phyloP scores from a whole-genome alignment of 2,329 filamentous ascomycete species.

The Herpotrichia juniperi region DNA sequence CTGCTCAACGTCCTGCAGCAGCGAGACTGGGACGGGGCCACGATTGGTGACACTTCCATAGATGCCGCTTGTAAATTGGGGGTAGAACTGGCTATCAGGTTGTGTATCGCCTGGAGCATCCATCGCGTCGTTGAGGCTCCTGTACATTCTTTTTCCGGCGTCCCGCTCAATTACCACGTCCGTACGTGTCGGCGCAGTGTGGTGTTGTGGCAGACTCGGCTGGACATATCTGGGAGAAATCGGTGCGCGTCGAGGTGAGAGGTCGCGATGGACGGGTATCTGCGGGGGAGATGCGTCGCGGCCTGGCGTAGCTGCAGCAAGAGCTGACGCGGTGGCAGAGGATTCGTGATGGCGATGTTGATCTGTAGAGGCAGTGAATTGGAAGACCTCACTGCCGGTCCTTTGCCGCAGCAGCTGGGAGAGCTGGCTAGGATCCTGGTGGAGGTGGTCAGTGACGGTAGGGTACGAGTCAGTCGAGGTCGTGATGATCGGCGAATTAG shows the following conservation, averaged over 20 bases:
- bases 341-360: constrained; percentile 20
- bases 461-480: constrained; percentile 9
- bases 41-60: constrained; percentile 16
- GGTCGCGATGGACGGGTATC: constrained; percentile 18
- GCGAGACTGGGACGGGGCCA: constrained; percentile 18
- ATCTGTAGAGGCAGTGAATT: constrained; percentile 33
- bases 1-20: constrained; percentile 19
- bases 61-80: constrained; percentile 43
- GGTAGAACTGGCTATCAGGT: constrained; percentile 54
- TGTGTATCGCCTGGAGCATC: constrained; percentile 53
- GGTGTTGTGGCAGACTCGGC: constrained; percentile 30
- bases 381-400: constrained; percentile 27
- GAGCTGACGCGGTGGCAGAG: constrained; percentile 6
- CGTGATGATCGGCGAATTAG: constrained; percentile 21
- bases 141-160: constrained; percentile 30
- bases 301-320: background rate
- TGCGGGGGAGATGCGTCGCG: constrained; percentile 17
- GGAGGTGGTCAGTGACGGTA: constrained; percentile 26
- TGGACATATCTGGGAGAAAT: constrained; percentile 33
- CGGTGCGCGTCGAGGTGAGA: constrained; percentile 36
- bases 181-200: constrained; percentile 38
- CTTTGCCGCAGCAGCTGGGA: constrained; percentile 44
- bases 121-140: constrained; percentile 46
- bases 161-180: constrained; percentile 23
- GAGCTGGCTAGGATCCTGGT: constrained; percentile 45